phyloP scores from a whole-genome alignment of 306 rosid genomes.

The Gillenia trifoliata region DNA sequence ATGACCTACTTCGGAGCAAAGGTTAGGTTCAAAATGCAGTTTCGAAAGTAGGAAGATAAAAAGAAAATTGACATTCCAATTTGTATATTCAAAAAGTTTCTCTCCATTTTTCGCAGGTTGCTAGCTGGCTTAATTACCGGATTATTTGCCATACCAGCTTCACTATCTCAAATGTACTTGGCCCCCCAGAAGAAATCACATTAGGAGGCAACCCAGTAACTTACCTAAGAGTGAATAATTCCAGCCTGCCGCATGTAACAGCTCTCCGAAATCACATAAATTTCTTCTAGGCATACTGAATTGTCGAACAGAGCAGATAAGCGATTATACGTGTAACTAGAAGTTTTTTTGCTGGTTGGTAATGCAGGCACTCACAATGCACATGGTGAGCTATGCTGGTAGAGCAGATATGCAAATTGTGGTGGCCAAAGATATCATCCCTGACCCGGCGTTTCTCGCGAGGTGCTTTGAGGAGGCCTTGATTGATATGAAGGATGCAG shows the following conservation, averaged over 20 bases:
- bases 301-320: no score
- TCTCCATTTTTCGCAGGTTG: constrained; percentile 35
- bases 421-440: constrained; percentile 88
- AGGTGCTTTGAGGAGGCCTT: constrained; percentile 82
- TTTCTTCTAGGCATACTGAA: no score
- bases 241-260: constrained; percentile 56
- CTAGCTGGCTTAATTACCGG: constrained; percentile 57
- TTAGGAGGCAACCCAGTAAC: constrained; percentile 65
- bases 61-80: no score
- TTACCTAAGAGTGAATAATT: constrained; percentile 58
- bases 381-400: constrained; percentile 84
- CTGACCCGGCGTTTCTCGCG: constrained; percentile 75
- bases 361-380: constrained; percentile 68
- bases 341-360: constrained; percentile 11
- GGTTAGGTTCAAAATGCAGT: background rate
- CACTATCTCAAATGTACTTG: constrained; percentile 79
- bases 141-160: constrained; percentile 70
- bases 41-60: no score
- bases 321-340: no score
- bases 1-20: background rate
- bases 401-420: constrained; percentile 84
- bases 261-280: no score
- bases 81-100: no score
- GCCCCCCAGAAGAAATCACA: constrained; percentile 75
- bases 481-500: constrained; percentile 62